phyloP scores from a whole-genome alignment of 371 early-diverging fungal species.

The Mycotypha africana region DNA sequence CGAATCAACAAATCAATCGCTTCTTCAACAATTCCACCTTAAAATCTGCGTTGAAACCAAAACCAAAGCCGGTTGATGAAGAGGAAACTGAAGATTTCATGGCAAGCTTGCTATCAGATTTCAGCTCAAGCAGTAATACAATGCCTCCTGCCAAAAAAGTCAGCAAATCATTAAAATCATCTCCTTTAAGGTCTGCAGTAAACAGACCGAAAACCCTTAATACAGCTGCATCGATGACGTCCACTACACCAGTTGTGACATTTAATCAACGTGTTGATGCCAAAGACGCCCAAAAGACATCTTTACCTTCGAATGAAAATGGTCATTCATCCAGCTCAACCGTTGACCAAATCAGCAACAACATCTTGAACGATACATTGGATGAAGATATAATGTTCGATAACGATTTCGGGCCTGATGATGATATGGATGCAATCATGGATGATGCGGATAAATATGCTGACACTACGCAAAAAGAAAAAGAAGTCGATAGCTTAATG shows the following conservation, averaged over 20 bases:
- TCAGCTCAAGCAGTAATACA: constrained; percentile 4
- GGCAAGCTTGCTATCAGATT: constrained; percentile 17
- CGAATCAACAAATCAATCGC: constrained; percentile 19
- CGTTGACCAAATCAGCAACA: too few species aligned
- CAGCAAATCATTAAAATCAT: background rate
- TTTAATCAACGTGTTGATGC: background rate
- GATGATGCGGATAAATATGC: constrained; percentile 8
- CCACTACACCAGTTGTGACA: background rate
- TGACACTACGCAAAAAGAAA: background rate
- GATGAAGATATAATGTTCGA: background rate
- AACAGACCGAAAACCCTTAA: background rate
- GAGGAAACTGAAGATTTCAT: constrained; percentile 27
- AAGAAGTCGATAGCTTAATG: too few species aligned
- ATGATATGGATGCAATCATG: constrained; percentile 12
- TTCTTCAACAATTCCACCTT: constrained; percentile 22
- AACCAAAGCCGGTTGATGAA: constrained; percentile 5
- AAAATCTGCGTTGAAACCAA: constrained; percentile 11
- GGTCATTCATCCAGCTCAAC: background rate
- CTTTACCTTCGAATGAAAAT: background rate
- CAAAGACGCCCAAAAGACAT: background rate
- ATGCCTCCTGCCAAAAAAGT: background rate
- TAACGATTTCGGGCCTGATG: background rate
- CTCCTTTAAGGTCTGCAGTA: background rate
- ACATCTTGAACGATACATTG: too few species aligned
- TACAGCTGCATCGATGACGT: background rate